Evolutionary conservation across 2,329 filamentous ascomycete genomes (phyloP).

Genomic region (Myriosclerotinia scirpicola): DNA sequence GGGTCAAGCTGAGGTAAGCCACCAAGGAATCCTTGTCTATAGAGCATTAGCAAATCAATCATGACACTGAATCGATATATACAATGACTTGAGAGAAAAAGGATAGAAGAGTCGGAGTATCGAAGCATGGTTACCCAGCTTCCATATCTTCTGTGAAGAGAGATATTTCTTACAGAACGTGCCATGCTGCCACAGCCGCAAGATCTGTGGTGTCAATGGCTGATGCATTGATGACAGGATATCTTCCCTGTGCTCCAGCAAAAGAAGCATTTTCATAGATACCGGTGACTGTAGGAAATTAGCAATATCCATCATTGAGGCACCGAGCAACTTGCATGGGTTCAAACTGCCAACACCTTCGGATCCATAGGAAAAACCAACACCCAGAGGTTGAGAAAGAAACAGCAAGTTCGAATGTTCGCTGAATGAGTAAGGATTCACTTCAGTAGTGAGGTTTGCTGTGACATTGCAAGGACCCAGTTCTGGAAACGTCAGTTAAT

Average conservation of each 20-base stretch:
- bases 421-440: constrained; percentile 63
- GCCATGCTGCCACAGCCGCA: constrained; percentile 55
- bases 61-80: neutral
- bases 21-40: constrained; percentile 51
- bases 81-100: neutral
- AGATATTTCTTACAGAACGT: constrained; percentile 44
- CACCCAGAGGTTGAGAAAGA: constrained; percentile 62
- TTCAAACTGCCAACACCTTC: constrained; percentile 36
- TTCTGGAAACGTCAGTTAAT: constrained; percentile 30
- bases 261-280: constrained; percentile 28
- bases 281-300: constrained; percentile 15
- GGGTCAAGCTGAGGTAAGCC: constrained; percentile 45
- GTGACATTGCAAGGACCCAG: constrained; percentile 46
- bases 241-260: constrained; percentile 30
- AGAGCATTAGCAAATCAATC: neutral
- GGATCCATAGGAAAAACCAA: constrained; percentile 63
- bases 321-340: constrained; percentile 14
- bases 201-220: constrained; percentile 55
- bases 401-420: constrained; percentile 53
- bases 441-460: constrained; percentile 37
- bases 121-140: neutral
- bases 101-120: neutral
- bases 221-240: constrained; percentile 45
- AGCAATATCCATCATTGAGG: neutral
- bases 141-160: neutral